These are phyloP conservation scores for Ophiocordyceps camponoti-rufipedis DNA, from an alignment of 2,329 filamentous ascomycete genomes.

Conservation along the genomic window DNA sequence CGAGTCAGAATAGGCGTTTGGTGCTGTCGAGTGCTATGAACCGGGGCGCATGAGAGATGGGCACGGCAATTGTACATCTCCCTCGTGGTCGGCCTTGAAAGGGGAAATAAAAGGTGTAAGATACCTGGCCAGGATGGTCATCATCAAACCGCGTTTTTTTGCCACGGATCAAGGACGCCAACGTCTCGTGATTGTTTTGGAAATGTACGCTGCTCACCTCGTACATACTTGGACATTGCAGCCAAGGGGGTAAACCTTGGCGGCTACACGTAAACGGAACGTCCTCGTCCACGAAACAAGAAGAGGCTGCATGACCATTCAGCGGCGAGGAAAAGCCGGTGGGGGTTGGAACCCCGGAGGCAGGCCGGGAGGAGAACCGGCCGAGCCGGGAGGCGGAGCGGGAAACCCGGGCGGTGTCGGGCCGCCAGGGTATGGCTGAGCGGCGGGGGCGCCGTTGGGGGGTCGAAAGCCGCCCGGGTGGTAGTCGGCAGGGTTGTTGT, in stretches of 20 bases:
- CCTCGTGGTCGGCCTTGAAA: constrained; percentile 3
- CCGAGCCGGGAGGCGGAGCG: constrained; percentile 14
- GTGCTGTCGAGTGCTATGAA: background rate
- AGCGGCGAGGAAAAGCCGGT: constrained; percentile 18
- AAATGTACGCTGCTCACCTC: no score
- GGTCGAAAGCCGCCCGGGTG: constrained; percentile 24
- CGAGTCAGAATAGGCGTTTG: background rate
- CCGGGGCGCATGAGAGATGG: background rate
- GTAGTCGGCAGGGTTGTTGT: constrained; percentile 27
- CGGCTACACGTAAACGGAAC: no score
- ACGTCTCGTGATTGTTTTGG: no score
- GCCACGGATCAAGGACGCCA: no score
- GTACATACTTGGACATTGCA: background rate
- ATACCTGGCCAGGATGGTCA: constrained; percentile 8
- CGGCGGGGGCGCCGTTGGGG: constrained; percentile 17
- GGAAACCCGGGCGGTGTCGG: constrained; percentile 23
- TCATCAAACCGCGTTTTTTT: background rate
- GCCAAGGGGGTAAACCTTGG: background rate
- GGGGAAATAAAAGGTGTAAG: constrained; percentile 5
- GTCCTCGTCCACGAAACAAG: background rate
- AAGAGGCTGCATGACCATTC: background rate
- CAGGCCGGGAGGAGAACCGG: constrained; percentile 18
- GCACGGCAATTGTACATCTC: constrained; percentile 2
- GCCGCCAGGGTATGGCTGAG: constrained; percentile 17
- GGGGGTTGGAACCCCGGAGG: constrained; percentile 27